Percentiles rank a stretch among this genome's conserved stretches.
These are phyloP conservation scores for Cladosporium colombiae DNA, from an alignment of 2,329 filamentous ascomycete genomes.

Conservation along the genomic window DNA sequence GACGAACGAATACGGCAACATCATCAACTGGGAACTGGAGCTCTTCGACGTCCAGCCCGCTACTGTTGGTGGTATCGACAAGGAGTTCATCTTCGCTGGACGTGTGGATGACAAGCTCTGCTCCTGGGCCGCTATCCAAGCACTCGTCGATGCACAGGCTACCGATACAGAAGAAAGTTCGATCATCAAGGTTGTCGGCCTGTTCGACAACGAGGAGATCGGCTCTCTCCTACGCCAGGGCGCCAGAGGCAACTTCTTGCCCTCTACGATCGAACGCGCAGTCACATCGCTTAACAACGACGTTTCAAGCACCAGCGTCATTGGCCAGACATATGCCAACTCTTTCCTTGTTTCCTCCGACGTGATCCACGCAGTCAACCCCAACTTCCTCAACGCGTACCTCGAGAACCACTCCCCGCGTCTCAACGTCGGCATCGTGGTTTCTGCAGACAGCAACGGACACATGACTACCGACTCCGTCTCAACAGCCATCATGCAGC, in stretches of 20 bases:
- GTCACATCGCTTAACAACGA: conserved; percentile 64
- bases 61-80: conserved; percentile 78
- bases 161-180: conserved; percentile 61
- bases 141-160: conserved; percentile 62
- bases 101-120: conserved; percentile 98
- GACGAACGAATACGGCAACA: conserved; percentile 61
- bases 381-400: conserved; percentile 85
- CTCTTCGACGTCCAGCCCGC: conserved; percentile 90
- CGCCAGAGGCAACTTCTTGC: conserved; percentile 84
- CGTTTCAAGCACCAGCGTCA: conserved; percentile 52
- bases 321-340: conserved; percentile 83
- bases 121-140: conserved; percentile 87
- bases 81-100: conserved; percentile 91
- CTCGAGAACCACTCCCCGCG: conserved; percentile 82
- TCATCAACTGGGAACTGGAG: conserved; percentile 96
- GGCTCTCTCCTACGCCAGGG: conserved; percentile 89
- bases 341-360: conserved; percentile 92
- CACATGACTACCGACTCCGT: conserved; percentile 95
- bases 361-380: conserved; percentile 91
- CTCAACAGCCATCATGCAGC: conserved; percentile 75
- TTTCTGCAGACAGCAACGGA: conserved; percentile 82
- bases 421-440: conserved; percentile 81
- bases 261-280: conserved; percentile 75
- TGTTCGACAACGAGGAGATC: conserved; percentile 97
- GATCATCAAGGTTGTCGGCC: conserved; percentile 82